A percentile compares a stretch with the other conserved stretches of the same genome.
Conservation (phyloP, 306 rosid genomes). For the Carpinus fangiana region DNA sequence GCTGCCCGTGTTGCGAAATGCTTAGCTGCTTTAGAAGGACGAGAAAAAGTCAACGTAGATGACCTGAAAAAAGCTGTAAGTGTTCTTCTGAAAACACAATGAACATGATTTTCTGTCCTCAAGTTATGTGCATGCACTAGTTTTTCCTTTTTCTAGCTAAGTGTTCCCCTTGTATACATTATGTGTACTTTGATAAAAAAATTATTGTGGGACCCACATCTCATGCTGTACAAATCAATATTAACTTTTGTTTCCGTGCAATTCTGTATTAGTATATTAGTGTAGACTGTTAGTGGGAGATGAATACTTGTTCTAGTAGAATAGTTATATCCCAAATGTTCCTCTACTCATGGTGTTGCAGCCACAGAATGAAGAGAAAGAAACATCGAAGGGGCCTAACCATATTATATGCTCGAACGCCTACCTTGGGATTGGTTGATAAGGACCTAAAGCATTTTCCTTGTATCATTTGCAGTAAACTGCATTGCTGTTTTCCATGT, state of each 20-base stretch:
- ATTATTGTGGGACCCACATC: neutral
- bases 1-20: constrained; percentile 96
- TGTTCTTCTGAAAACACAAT: constrained; percentile 34
- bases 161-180: too few species aligned
- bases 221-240: neutral
- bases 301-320: neutral
- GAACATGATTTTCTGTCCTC: constrained; percentile 14
- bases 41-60: constrained; percentile 86
- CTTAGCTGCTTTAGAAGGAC: constrained; percentile 92
- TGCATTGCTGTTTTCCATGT: neutral
- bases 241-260: neutral
- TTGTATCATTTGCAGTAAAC: neutral
- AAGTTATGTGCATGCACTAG: neutral
- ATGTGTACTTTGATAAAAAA: too few species aligned
- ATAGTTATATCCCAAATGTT: neutral
- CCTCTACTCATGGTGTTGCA: neutral
- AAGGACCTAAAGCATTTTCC: constrained; percentile 6
- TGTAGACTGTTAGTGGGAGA: neutral
- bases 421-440: neutral
- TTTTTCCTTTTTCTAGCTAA: neutral
- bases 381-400: neutral
- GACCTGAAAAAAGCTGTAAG: constrained; percentile 97
- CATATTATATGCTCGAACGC: neutral
- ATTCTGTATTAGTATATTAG: neutral
- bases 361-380: neutral